Evolutionary conservation across 2,329 filamentous ascomycete genomes (phyloP), one percentile per base, ranked within the genome.

Genomic region (Penicillium palitans): DNA sequence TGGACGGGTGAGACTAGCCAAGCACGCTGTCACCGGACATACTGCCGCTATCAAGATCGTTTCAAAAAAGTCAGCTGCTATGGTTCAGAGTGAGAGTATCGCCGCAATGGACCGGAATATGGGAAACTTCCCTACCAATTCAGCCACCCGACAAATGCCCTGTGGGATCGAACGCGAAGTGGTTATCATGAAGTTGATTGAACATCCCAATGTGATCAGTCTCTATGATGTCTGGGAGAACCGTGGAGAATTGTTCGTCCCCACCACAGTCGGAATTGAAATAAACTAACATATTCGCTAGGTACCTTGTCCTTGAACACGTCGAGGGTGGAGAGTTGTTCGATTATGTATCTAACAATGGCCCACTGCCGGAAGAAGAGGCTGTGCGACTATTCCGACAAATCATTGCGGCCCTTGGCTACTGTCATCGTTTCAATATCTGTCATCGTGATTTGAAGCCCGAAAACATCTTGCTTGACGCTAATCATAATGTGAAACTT

Each of bases 191-290:
- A 98, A 97, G 78, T 83, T 98, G 58, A 90, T 98, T 60, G 89
- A 96, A 69, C 95, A 99, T 76, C 90, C 89, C 6, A 95, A 98
- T 73, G 93, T 98, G 68, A 93, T 97, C 75, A 91, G 90, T 66
- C 79, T 99, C 10, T 95, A 93, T 72, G 95, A 99, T 76, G 93
- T 99, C 31, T 99, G 93, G 93, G 95, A 99, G 78, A 98, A 97
- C 72, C 85, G 90, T 24, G 90, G 91, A 57, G 93, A 99, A 75
- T 88, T 99, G 90, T 97, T 81, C 79, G 90, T 78, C 1, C 40
- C 13, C 8, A 13, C 12, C 24, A n/a, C 9, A 4, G 17, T 13
- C 19, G 37, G 29, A 9, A 19, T 17, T 45, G 4, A 12, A 25
- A 12, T 7, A 12, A 7, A 17, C 68, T 76, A 61, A 76, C 61